A percentile compares a stretch with the other conserved stretches of the same genome.
These are phyloP conservation scores for Phalaenopsis hybrid DNA, from an alignment of 116 monocot genomes.

Conservation along the genomic window DNA sequence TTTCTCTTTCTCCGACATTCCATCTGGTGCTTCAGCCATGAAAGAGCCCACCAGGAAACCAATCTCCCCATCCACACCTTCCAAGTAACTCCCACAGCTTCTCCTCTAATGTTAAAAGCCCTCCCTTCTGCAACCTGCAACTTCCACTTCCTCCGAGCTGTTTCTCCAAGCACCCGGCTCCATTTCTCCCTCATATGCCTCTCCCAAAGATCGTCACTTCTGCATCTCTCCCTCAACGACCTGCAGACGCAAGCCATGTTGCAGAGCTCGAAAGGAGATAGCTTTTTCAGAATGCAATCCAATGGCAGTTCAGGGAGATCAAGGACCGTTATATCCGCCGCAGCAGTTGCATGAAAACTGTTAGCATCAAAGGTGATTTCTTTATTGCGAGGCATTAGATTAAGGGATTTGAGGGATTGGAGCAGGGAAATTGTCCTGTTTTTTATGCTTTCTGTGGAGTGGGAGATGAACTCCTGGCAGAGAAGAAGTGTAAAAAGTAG, in stretches of 20 bases:
- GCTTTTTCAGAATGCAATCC: conserved; percentile 48
- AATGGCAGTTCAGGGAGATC: conserved; percentile 63
- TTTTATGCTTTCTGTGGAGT: conserved; percentile 6
- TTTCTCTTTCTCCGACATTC: neutral
- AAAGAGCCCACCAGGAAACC: conserved; percentile 34
- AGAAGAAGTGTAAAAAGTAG: conserved; percentile 4
- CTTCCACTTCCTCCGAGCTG: conserved; percentile 28
- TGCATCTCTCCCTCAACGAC: conserved; percentile 36
- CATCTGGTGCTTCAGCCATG: conserved; percentile 30
- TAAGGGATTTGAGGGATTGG: neutral
- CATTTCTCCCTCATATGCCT: conserved; percentile 62
- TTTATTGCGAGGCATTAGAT: neutral
- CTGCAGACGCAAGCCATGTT: conserved; percentile 43
- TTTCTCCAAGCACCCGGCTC: conserved; percentile 29
- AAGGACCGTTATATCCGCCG: conserved; percentile 23
- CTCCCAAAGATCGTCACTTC: conserved; percentile 55
- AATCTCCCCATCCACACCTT: conserved; percentile 17
- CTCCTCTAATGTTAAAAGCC: neutral
- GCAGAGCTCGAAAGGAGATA: conserved; percentile 40
- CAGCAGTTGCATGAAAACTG: conserved; percentile 16
- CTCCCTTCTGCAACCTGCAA: conserved; percentile 10
- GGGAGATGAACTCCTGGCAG: conserved; percentile 10
- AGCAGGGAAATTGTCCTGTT: neutral
- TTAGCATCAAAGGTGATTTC: neutral
- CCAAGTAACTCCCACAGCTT: neutral